Percentiles rank a stretch among this genome's conserved stretches.
Evolutionary conservation across 345 rosid genomes (phyloP).

Genomic region (Arabidopsis arenosa): DNA sequence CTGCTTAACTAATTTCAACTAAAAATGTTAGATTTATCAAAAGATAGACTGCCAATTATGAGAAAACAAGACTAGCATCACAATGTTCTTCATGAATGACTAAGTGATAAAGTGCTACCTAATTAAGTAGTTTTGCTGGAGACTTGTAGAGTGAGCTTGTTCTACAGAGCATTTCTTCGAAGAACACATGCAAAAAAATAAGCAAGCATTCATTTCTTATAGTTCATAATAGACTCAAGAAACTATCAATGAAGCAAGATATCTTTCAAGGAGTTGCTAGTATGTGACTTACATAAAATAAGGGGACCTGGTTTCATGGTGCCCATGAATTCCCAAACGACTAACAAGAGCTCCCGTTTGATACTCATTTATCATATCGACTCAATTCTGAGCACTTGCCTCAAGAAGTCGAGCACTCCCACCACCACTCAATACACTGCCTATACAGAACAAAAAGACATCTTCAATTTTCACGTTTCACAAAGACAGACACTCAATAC

Average conservation of each 20-base stretch:
- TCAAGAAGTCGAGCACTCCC: conserved; percentile 77
- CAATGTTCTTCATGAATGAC: no score
- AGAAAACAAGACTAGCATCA: not conserved
- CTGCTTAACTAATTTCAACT: no score
- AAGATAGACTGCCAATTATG: not conserved
- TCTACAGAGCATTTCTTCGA: not conserved
- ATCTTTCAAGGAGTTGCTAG: no score
- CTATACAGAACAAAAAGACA: conserved; percentile 43
- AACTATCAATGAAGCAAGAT: no score
- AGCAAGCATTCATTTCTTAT: not conserved
- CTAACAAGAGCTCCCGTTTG: conserved; percentile 74
- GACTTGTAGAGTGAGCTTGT: not conserved
- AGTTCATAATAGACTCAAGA: not conserved
- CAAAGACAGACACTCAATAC: not conserved
- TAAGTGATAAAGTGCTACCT: not conserved
- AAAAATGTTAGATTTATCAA: not conserved
- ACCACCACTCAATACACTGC: conserved; percentile 90
- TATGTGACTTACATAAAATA: no score
- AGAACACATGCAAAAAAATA: not conserved
- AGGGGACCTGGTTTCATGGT: no score
- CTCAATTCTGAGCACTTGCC: conserved; percentile 78
- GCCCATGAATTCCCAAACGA: conserved; percentile 51
- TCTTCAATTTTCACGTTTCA: not conserved
- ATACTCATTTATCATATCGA: conserved; percentile 70
- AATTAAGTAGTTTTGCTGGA: not conserved